phyloP scores from a whole-genome alignment of 208 protist species.

The Naegleria gruberi region DNA sequence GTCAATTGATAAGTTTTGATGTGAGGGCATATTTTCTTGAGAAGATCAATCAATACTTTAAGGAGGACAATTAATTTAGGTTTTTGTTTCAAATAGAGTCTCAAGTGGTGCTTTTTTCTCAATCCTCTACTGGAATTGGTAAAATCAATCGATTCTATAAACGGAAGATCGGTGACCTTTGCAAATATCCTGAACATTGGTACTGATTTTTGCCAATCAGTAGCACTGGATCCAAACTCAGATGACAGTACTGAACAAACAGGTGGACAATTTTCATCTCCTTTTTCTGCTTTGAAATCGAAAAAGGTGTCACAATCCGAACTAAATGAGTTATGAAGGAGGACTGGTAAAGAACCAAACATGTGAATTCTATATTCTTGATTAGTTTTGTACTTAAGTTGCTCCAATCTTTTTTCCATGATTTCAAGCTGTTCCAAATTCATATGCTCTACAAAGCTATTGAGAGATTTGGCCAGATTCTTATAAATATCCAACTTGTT shows the following conservation, averaged over 20 bases:
- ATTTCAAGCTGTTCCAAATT: too few species aligned
- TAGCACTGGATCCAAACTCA: neutral
- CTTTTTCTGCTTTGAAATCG: neutral
- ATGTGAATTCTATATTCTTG: neutral
- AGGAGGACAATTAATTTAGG: neutral
- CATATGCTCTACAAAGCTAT: too few species aligned
- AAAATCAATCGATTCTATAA: neutral
- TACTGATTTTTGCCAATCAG: neutral
- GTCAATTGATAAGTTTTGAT: neutral
- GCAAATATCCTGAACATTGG: neutral
- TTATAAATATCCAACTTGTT: too few species aligned
- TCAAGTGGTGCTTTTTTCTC: neutral
- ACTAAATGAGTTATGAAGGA: neutral
- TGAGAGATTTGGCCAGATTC: too few species aligned
- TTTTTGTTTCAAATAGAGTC: neutral
- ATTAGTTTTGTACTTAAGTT: neutral
- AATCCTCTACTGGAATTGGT: neutral
- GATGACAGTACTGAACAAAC: neutral
- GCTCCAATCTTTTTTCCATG: neutral
- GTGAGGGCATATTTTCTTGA: neutral
- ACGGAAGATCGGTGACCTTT: neutral
- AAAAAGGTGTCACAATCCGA: neutral
- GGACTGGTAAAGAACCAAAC: neutral
- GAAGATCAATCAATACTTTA: neutral
- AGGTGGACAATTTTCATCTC: neutral